Evolutionary conservation across 2,329 filamentous ascomycete genomes (phyloP).

Genomic region (Alternaria dauci): DNA sequence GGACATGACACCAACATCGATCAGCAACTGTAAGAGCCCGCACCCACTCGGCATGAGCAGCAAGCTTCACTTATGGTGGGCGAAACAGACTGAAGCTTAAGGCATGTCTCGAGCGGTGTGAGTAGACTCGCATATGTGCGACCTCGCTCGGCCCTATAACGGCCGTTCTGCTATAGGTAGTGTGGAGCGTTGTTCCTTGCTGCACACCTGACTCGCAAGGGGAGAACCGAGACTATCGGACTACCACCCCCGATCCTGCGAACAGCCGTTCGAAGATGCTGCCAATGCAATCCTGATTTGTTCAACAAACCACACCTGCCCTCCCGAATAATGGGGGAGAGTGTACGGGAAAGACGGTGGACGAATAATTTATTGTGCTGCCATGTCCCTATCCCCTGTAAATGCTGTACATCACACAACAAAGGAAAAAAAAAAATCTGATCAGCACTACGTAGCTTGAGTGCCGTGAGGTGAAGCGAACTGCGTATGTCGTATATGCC

Average conservation of each 20-base stretch:
- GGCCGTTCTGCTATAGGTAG: conserved; percentile 9
- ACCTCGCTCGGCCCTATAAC: conserved; percentile 5
- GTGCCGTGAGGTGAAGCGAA: background rate
- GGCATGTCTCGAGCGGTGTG: conserved; percentile 9
- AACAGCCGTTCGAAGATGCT: conserved; percentile 18
- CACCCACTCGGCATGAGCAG: background rate
- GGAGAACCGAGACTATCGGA: background rate
- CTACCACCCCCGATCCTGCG: conserved; percentile 12
- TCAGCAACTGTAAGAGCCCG: background rate
- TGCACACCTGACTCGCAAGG: conserved; percentile 5
- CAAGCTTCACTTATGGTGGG: conserved; percentile 1
- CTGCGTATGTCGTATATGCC: conserved; percentile 1
- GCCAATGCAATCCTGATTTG: conserved; percentile 3
- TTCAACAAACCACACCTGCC: background rate
- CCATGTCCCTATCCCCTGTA: background rate
- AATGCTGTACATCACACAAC: background rate
- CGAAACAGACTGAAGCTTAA: background rate
- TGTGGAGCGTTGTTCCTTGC: conserved; percentile 2
- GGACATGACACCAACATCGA: conserved; percentile 1
- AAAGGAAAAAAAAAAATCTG: background rate
- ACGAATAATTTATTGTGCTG: background rate
- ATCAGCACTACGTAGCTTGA: background rate
- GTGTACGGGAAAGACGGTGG: conserved; percentile 11
- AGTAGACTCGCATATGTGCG: conserved; percentile 11
- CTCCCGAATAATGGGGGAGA: background rate